Percentiles rank a stretch among this genome's conserved stretches.
Evolutionary conservation across 768 basidiomycete species (phyloP).

Genomic region (Cystobasidium onofrii): DNA sequence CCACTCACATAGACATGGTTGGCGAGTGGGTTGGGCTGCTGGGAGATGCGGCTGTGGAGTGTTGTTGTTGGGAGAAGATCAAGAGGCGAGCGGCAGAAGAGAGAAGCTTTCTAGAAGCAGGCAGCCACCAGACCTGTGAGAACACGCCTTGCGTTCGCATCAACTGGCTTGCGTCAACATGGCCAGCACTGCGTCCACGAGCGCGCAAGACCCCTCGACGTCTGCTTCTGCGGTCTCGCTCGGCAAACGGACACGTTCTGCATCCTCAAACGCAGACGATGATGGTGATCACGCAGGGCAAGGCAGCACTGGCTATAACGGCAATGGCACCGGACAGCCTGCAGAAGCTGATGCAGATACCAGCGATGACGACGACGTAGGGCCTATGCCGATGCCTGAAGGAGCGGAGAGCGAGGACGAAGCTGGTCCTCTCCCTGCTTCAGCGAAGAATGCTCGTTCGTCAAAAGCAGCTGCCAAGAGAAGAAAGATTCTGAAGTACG

Average conservation of each 20-base stretch:
- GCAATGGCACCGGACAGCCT: too few relatives aligned
- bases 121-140: not conserved
- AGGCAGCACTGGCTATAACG: slow-evolving; percentile 31
- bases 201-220: not conserved
- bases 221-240: slow-evolving; percentile 5
- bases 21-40: not conserved
- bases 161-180: not conserved
- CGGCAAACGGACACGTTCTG: slow-evolving; percentile 28
- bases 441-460: slow-evolving; percentile 57
- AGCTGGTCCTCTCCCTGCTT: slow-evolving; percentile 23
- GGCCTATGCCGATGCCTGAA: slow-evolving; percentile 67
- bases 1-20: slow-evolving; percentile 9
- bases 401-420: slow-evolving; percentile 39
- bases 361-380: slow-evolving; percentile 64
- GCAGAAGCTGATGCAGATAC: slow-evolving; percentile 47
- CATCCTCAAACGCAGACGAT: not conserved
- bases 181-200: not conserved
- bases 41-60: not conserved
- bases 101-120: not conserved
- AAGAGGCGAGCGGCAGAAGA: not conserved
- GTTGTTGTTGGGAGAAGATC: slow-evolving; percentile 1
- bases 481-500: slow-evolving; percentile 74
- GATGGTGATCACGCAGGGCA: not conserved
- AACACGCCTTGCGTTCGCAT: not conserved
- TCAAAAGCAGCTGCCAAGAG: slow-evolving; percentile 50